Base-by-base conservation (phyloP, 2,329 filamentous ascomycete genomes). In the Fusarium siculi region DNA sequence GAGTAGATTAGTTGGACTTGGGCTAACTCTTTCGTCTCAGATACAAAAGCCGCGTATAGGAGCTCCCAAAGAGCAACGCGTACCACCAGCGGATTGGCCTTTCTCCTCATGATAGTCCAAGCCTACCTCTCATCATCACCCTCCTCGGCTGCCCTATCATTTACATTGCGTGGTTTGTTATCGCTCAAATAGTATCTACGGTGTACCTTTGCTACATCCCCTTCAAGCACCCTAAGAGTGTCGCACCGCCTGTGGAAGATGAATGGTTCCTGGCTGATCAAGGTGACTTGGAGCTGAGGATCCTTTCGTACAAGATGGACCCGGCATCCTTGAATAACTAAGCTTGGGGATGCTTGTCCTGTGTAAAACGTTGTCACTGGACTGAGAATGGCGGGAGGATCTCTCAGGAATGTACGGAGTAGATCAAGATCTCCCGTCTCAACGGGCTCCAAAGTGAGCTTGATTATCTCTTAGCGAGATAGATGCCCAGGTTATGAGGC, bases 81-180 rank as follows among this genome's bases (percentile, higher is more conserved):
- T 16, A 16, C n/a, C 37, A 16, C 64, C 28, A 34, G 30, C 9
- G n/a, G 30, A n/a, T 15, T 57, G 21, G 18, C 63, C 12, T 6
- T 53, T 21, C 18, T 61, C 23, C 49, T 67, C 53, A 14, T 46
- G 23, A 9, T 36, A 15, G 32, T 46, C 18, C 44, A 67, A 15
- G 19, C 40, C 40, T 67, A 67, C 63, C 25, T 43, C 32, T 67
- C 18, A 15, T 67, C 30, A 25, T 42, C 34, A n/a, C 44, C 19
- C 16, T 54, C 11, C 18, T 39, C 16, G 28, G 40, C 23, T 55
- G 64, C 11, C 63, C 64, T 15, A 36, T 19, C 21, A 18, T 61
- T 9, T 32, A 39, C 15, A 42, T 67, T 9, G 21, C 18, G 9
- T 67, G 47, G 53, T 10, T 67, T 9, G 11, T 28, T 23, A 14